Evolutionary conservation across 2,329 filamentous ascomycete species (phyloP).

Genomic region (Lizonia empirigonia): DNA sequence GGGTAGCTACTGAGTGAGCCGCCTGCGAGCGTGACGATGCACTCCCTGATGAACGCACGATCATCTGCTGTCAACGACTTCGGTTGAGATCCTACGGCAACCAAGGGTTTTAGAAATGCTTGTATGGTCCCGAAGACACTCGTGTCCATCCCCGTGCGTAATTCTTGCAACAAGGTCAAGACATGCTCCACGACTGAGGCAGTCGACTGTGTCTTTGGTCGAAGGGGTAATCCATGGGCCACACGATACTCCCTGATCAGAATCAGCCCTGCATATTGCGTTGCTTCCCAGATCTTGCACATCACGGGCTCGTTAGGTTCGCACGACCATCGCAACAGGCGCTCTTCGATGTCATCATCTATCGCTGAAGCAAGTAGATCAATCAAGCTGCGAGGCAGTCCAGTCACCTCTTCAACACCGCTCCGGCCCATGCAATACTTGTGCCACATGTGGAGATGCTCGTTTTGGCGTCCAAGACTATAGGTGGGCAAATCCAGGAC

Average conservation of each 20-base stretch:
- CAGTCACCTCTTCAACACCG: slow-evolving; percentile 10
- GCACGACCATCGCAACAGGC: slow-evolving; percentile 7
- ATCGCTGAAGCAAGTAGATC: slow-evolving; percentile 6
- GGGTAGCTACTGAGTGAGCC: neutral
- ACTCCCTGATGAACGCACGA: slow-evolving; percentile 4
- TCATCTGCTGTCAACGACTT: neutral
- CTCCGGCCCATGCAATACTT: slow-evolving; percentile 6
- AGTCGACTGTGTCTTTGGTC: neutral
- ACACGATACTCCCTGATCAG: slow-evolving; percentile 2
- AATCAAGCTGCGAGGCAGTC: slow-evolving; percentile 10
- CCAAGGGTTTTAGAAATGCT: neutral
- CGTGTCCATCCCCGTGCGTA: slow-evolving; percentile 3
- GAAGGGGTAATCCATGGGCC: neutral
- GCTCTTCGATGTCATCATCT: slow-evolving; percentile 7
- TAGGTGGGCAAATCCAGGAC: slow-evolving; percentile 13
- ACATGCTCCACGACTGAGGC: neutral
- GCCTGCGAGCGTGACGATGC: neutral
- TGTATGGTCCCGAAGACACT: neutral
- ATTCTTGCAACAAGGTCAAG: neutral
- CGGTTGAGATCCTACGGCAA: slow-evolving; percentile 1
- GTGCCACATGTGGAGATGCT: slow-evolving; percentile 9
- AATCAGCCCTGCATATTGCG: slow-evolving; percentile 9
- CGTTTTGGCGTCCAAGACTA: slow-evolving; percentile 7
- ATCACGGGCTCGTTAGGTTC: slow-evolving; percentile 3
- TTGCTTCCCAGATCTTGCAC: slow-evolving; percentile 11